A percentile compares a stretch with the other conserved stretches of the same genome.
Conservation (phyloP, 2,329 filamentous ascomycete species). For the Pseudogymnoascus sp. region DNA sequence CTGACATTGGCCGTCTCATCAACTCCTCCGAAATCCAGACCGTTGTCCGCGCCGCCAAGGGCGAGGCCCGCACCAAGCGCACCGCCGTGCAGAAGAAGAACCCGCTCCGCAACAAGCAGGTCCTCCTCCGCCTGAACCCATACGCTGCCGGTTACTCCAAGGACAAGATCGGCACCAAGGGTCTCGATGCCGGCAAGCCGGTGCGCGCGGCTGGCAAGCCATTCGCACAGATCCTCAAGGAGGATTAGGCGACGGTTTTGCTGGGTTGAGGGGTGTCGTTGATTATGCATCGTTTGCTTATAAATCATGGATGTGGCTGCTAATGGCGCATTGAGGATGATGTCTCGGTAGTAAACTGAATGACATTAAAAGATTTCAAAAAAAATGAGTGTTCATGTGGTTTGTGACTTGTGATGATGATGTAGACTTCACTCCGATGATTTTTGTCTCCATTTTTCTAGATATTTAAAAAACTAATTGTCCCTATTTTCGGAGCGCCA, state of each 20-base stretch:
- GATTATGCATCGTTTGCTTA: constrained; percentile 7
- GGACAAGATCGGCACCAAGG: constrained; percentile 70
- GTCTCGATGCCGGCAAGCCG: constrained; percentile 55
- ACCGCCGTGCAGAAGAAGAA: constrained; percentile 98
- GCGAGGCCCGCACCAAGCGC: constrained; percentile 83
- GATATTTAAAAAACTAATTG: neutral
- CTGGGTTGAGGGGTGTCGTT: constrained; percentile 15
- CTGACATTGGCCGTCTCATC: constrained; percentile 95
- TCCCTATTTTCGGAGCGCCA: neutral
- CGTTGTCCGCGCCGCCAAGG: constrained; percentile 87
- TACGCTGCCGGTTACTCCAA: constrained; percentile 88
- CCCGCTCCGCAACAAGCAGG: constrained; percentile 97
- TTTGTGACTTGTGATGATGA: neutral
- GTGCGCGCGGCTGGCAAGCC: constrained; percentile 26
- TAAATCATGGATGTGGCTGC: constrained; percentile 9
- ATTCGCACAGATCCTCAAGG: constrained; percentile 37
- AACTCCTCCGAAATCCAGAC: constrained; percentile 98
- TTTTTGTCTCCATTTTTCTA: neutral
- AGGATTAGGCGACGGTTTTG: constrained; percentile 35
- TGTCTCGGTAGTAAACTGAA: constrained; percentile 7
- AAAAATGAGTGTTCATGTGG: neutral
- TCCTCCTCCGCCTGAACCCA: constrained; percentile 96
- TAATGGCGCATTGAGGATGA: constrained; percentile 9
- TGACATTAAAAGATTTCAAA: constrained; percentile 8
- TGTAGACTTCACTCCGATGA: neutral